Percentiles rank a stretch among this genome's conserved stretches.
Conservation (phyloP, 2,329 filamentous ascomycete genomes). For the Mycogone perniciosa region DNA sequence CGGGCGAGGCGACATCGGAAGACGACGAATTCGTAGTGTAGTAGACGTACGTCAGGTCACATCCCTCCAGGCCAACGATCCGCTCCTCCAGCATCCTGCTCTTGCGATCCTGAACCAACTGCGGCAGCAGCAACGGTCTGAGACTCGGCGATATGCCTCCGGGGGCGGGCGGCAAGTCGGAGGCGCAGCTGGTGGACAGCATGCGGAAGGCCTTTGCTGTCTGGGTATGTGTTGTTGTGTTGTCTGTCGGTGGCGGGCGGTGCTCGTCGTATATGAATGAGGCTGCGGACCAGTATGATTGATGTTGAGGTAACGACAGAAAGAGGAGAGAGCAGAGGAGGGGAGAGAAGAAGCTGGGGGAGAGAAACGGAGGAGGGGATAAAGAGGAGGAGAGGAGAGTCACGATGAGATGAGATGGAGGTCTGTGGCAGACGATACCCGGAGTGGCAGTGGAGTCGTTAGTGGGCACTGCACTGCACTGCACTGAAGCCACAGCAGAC, state of each 20-base stretch:
- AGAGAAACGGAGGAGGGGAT: not conserved
- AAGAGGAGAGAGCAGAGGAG: not conserved
- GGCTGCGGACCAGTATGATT: not conserved
- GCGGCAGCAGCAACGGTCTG: slow-evolving; percentile 48
- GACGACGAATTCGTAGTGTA: slow-evolving; percentile 49
- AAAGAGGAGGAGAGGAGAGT: not conserved
- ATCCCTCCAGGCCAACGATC: slow-evolving; percentile 27
- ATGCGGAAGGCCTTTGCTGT: not conserved
- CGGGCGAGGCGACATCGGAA: slow-evolving; percentile 63
- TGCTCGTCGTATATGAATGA: not conserved
- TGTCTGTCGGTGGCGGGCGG: too few relatives aligned
- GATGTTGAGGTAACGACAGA: not conserved
- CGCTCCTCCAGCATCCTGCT: slow-evolving; percentile 38
- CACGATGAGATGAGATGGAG: slow-evolving; percentile 5
- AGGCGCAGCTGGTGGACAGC: not conserved
- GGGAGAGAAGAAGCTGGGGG: too few relatives aligned
- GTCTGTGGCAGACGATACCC: not conserved
- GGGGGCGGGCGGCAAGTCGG: slow-evolving; percentile 5
- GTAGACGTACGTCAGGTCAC: slow-evolving; percentile 35
- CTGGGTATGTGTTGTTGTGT: not conserved
- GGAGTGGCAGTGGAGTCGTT: not conserved
- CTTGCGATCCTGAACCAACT: slow-evolving; percentile 46
- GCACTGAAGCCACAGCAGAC: too few relatives aligned
- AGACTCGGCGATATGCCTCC: slow-evolving; percentile 41
- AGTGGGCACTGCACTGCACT: not conserved